Conservation (phyloP, 129 eudicot genomes). For the Dittrichia graveolens region DNA sequence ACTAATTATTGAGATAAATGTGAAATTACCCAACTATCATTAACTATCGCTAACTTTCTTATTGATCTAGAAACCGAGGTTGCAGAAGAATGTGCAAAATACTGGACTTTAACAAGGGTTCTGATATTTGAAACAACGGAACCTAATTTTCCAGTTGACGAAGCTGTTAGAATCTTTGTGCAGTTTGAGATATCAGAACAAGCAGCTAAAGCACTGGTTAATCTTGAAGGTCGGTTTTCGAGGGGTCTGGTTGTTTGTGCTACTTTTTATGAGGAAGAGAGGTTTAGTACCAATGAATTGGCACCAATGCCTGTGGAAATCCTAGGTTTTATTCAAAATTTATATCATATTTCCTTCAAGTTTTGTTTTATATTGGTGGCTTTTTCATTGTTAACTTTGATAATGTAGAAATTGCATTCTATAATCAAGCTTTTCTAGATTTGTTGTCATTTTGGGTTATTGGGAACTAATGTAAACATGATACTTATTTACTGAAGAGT, state of each 20-base stretch:
- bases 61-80: conserved; percentile 85
- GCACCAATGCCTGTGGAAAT: conserved; percentile 93
- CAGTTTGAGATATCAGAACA: conserved; percentile 93
- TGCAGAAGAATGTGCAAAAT: conserved; percentile 84
- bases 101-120: conserved; percentile 82
- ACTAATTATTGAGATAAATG: no score
- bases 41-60: no score
- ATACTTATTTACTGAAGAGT: no score
- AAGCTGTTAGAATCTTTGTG: conserved; percentile 92
- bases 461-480: no score
- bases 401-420: conserved; percentile 20
- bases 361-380: neutral
- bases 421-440: neutral
- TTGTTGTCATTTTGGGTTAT: no score
- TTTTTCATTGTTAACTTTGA: neutral
- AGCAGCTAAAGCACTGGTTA: conserved; percentile 83
- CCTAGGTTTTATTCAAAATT: conserved; percentile 62
- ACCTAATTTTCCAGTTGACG: conserved; percentile 77
- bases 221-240: conserved; percentile 90
- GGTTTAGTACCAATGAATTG: conserved; percentile 73
- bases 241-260: conserved; percentile 87
- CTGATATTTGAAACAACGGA: conserved; percentile 95
- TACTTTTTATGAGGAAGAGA: conserved; percentile 80
- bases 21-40: no score
- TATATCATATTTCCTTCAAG: neutral